Base-by-base conservation (phyloP, 2,329 filamentous ascomycete species). In the Penicillium polonicum region DNA sequence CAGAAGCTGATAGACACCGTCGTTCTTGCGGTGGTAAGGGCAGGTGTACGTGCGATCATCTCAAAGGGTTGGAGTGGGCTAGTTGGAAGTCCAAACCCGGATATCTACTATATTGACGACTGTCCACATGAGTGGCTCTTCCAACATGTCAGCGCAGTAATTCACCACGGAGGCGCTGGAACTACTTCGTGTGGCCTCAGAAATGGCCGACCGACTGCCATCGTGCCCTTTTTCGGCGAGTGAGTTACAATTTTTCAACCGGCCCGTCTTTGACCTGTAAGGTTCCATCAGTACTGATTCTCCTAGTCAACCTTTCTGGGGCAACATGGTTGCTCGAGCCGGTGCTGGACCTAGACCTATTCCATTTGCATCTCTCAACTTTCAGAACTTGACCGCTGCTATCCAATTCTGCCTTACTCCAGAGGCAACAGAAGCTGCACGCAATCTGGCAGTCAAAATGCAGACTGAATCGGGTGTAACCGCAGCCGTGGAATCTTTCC, bases 91-190 rank as follows among this genome's bases (percentile, higher is more conserved):
- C 66, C 65, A 10, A 64, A 61, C 42, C 58, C 62, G 4, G 72
- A 76, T 39, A 72, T 84, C 9, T 80, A 80, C 57, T 81, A 80
- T 61, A 70, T 86, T 5, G 82, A 77, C 4, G 82, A 85, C 59
- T 81, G 78, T 52, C 83, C 83, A 1, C 82, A 85, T 52, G 80
- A 85, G 57, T 85, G 83, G 83, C 73, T 85, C 0, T 86, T 86
- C 60, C 76, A 82, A 58, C 75, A 78, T 17, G 82, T 85, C 2
- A 76, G 80, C 0, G 78, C 77, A 15, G 83, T 86, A 0, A 76
- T 86, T 0, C 83, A 86, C 58, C 83, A 86, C 52, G 83, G 83
- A 21, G 84, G 83, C 8, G 83, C 83, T 15, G 83, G 84, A 4
- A 85, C 83, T 0, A 85, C 83, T 3, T 82, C 84, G 1, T 80